phyloP scores from a whole-genome alignment of 1,284 basidiomycete genomes.

The Puccinia coronata region DNA sequence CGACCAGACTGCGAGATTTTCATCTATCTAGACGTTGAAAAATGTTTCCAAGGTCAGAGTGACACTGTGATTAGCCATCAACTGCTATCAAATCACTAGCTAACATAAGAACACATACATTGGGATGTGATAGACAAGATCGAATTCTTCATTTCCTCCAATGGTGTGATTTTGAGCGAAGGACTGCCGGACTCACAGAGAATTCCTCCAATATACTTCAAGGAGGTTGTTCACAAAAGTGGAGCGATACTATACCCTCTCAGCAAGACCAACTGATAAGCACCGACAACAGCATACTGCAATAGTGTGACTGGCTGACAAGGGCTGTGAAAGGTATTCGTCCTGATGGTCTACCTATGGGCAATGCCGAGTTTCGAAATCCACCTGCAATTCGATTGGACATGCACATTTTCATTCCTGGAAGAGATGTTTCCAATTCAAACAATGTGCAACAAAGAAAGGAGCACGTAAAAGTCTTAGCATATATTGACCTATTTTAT shows the following conservation, averaged over 20 bases:
- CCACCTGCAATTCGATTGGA: background rate
- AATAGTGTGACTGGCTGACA: background rate
- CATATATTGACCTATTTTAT: no score
- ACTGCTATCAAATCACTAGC: background rate
- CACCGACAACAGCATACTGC: background rate
- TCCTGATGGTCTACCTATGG: no score
- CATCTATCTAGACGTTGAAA: constrained; percentile 45
- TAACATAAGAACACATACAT: no score
- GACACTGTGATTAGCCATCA: background rate
- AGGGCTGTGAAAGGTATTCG: background rate
- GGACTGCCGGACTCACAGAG: constrained; percentile 67
- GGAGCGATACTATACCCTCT: constrained; percentile 24
- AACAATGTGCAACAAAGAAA: no score
- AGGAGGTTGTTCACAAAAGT: constrained; percentile 61
- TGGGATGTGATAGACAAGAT: constrained; percentile 65
- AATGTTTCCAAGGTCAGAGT: constrained; percentile 36
- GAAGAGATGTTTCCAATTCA: no score
- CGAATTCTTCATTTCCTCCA: constrained; percentile 72
- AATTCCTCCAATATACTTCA: constrained; percentile 65
- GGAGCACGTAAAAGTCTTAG: no score
- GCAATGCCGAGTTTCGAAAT: background rate
- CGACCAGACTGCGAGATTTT: constrained; percentile 28
- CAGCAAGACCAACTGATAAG: background rate
- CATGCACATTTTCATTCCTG: background rate
- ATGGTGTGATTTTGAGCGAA: constrained; percentile 78